Evolutionary conservation across 768 basidiomycete species (phyloP).

Genomic region (Boletus fagicola): DNA sequence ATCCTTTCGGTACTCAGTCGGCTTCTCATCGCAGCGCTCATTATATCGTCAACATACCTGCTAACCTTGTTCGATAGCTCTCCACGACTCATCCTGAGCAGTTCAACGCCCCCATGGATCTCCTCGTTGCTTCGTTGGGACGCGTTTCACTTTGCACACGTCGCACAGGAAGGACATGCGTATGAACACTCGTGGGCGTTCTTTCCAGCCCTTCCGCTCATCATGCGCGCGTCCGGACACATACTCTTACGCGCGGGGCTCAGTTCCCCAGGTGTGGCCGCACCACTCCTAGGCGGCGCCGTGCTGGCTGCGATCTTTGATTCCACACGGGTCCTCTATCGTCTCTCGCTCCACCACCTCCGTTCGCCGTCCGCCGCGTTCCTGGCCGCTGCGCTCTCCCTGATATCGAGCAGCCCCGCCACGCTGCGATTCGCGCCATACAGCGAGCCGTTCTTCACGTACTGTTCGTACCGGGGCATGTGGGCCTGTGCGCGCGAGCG

Average conservation of each 20-base stretch:
- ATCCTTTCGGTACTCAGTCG: slow-evolving; percentile 24
- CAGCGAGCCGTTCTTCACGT: slow-evolving; percentile 84
- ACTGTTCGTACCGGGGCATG: slow-evolving; percentile 62
- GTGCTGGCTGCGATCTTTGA: slow-evolving; percentile 41
- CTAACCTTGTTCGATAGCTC: slow-evolving; percentile 30
- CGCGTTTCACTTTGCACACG: slow-evolving; percentile 71
- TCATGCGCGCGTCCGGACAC: slow-evolving; percentile 45
- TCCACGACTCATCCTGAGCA: slow-evolving; percentile 21
- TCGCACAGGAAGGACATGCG: slow-evolving; percentile 55
- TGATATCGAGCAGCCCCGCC: slow-evolving; percentile 79
- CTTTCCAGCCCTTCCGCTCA: slow-evolving; percentile 62
- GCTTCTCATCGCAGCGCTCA: slow-evolving; percentile 17
- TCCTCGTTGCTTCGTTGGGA: slow-evolving; percentile 78
- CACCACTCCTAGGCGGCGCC: slow-evolving; percentile 38
- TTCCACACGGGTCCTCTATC: slow-evolving; percentile 49
- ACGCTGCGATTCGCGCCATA: slow-evolving; percentile 72
- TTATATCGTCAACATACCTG: slow-evolving; percentile 18
- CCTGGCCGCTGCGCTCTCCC: slow-evolving; percentile 62
- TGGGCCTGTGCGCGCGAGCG: slow-evolving; percentile 33
- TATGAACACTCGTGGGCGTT: slow-evolving; percentile 91
- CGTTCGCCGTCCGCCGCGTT: slow-evolving; percentile 56
- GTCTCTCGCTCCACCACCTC: slow-evolving; percentile 58
- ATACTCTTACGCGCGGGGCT: slow-evolving; percentile 19
- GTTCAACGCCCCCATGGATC: slow-evolving; percentile 15
- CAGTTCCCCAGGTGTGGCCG: slow-evolving; percentile 6